Percentiles rank a stretch among this genome's conserved stretches.
Conservation (phyloP, 257 asterid genomes). For the Lavandula angustifolia region DNA sequence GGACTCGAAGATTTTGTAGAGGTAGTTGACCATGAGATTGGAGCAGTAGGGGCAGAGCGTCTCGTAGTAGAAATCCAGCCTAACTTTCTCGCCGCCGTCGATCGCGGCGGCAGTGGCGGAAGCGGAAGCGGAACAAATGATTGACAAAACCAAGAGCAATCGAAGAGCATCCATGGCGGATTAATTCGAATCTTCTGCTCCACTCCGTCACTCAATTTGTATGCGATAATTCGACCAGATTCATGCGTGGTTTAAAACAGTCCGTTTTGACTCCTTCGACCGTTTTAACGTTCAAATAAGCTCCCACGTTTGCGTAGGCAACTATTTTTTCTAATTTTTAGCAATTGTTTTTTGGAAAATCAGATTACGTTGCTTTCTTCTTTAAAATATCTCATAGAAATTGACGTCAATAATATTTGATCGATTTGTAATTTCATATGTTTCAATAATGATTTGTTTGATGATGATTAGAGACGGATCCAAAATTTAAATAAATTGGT, state of each 20-base stretch:
- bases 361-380: not conserved
- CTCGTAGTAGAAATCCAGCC: conserved; percentile 51
- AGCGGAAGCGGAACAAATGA: conserved; percentile 31
- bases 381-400: not conserved
- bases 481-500: too few relatives aligned
- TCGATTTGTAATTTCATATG: too few relatives aligned
- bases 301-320: not conserved
- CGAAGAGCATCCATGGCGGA: conserved; percentile 48
- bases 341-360: too few relatives aligned
- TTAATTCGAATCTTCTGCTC: conserved; percentile 9
- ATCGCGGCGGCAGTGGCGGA: conserved; percentile 22
- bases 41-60: conserved; percentile 60
- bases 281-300: not conserved
- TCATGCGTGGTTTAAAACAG: not conserved
- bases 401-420: too few relatives aligned
- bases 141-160: conserved; percentile 33
- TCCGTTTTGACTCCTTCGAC: not conserved
- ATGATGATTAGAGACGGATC: too few relatives aligned
- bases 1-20: conserved; percentile 42
- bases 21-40: conserved; percentile 54
- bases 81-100: conserved; percentile 42
- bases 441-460: too few relatives aligned
- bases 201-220: conserved; percentile 4
- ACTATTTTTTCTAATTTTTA: conserved; percentile 7
- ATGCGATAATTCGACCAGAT: conserved; percentile 1